These are phyloP conservation scores for Lasiodiplodia sp. DNA, from an alignment of 2,329 filamentous ascomycete species.

Conservation along the genomic window DNA sequence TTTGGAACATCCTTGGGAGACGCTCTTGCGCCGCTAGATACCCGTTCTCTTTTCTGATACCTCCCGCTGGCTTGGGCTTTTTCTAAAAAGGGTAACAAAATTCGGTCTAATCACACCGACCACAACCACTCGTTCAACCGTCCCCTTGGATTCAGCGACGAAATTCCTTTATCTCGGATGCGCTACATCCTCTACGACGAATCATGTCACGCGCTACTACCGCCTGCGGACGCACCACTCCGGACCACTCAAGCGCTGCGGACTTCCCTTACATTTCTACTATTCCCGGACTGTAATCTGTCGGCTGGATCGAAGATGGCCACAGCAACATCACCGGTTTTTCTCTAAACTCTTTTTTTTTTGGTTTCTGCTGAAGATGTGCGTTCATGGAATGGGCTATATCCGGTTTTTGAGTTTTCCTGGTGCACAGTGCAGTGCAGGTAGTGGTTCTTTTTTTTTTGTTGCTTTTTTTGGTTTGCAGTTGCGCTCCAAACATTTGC, in stretches of 20 bases:
- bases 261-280: conserved; percentile 9
- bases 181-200: conserved; percentile 22
- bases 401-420: conserved; percentile 24
- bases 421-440: conserved; percentile 11
- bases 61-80: conserved; percentile 31
- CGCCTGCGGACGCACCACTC: conserved; percentile 2
- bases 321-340: conserved; percentile 5
- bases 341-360: not conserved
- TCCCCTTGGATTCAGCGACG: conserved; percentile 22
- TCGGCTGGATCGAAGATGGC: not conserved
- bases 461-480: conserved; percentile 18
- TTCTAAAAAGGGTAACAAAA: conserved; percentile 23
- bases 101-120: conserved; percentile 26
- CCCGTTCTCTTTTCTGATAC: conserved; percentile 27
- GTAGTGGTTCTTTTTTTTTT: conserved; percentile 2
- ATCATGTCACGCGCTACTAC: conserved; percentile 22
- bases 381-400: conserved; percentile 26
- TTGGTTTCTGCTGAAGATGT: conserved; percentile 24
- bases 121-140: conserved; percentile 25
- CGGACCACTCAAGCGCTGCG: conserved; percentile 13
- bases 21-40: conserved; percentile 30
- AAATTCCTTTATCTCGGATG: conserved; percentile 15
- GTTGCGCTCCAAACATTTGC: conserved; percentile 22
- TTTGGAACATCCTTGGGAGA: conserved; percentile 22
- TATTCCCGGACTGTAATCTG: conserved; percentile 3